Conservation (phyloP, 2,329 filamentous ascomycete genomes). For the Coniochaeta prunicola region DNA sequence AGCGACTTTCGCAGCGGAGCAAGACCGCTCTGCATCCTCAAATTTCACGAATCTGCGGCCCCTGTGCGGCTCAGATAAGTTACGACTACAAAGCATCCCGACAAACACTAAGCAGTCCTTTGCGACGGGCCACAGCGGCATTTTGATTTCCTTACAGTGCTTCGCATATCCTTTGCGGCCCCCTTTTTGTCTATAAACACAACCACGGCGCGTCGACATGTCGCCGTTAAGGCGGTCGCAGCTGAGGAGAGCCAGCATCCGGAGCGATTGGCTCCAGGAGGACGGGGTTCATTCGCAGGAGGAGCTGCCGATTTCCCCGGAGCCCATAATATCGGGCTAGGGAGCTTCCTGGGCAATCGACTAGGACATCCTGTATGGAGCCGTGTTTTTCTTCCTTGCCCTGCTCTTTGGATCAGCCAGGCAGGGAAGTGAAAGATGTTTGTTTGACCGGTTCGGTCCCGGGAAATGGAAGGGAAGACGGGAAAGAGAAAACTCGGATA, state of each 20-base stretch:
- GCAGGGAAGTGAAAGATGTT: neutral
- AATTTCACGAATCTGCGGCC: neutral
- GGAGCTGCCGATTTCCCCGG: neutral
- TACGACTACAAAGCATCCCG: neutral
- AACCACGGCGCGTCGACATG: neutral
- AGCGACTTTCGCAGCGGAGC: neutral
- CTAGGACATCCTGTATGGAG: neutral
- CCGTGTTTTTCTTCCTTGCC: neutral
- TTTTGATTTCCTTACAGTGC: neutral
- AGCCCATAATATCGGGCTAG: neutral
- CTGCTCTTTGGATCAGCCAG: neutral
- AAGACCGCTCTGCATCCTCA: neutral
- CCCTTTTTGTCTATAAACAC: neutral
- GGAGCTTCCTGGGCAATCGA: neutral
- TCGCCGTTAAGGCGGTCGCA: neutral
- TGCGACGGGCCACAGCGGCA: neutral
- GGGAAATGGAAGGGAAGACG: neutral
- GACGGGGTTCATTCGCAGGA: neutral
- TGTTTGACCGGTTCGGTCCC: neutral
- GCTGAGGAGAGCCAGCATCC: neutral
- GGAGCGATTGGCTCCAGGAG: neutral
- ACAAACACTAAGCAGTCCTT: neutral
- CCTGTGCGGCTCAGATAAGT: neutral
- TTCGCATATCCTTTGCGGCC: neutral
- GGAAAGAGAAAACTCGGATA: conserved; percentile 1